phyloP scores from a whole-genome alignment of 768 basidiomycete genomes.

The Daedaleopsis nitida region DNA sequence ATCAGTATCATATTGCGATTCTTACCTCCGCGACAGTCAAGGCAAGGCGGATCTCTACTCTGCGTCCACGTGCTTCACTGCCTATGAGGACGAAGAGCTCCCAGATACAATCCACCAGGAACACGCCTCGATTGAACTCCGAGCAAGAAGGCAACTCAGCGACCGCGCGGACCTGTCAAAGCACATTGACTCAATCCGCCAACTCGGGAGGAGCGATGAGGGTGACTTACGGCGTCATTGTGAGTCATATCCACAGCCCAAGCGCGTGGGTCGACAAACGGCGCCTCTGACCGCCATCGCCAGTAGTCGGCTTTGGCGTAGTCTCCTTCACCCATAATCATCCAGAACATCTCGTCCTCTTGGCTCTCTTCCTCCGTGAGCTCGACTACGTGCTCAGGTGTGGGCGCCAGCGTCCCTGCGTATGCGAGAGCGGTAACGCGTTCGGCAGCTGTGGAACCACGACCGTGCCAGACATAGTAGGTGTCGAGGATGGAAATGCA shows the following conservation, averaged over 20 bases:
- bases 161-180: constrained; percentile 49
- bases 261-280: constrained; percentile 50
- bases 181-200: not conserved
- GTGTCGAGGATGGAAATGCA: constrained; percentile 71
- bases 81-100: constrained; percentile 81
- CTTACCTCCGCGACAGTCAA: constrained; percentile 58
- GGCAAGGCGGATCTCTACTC: constrained; percentile 63
- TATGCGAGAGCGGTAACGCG: constrained; percentile 64
- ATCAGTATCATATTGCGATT: not conserved
- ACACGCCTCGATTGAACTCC: constrained; percentile 48
- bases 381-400: constrained; percentile 47
- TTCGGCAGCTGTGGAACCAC: constrained; percentile 63
- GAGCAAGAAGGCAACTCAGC: constrained; percentile 44
- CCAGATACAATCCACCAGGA: constrained; percentile 75
- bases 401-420: constrained; percentile 47
- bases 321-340: constrained; percentile 74
- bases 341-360: constrained; percentile 82
- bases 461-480: constrained; percentile 81
- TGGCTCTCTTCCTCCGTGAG: constrained; percentile 68
- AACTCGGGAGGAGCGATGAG: not conserved
- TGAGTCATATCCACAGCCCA: constrained; percentile 57
- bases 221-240: constrained; percentile 42
- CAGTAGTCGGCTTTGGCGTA: constrained; percentile 84
- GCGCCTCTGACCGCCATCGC: constrained; percentile 58
- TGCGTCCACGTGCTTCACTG: constrained; percentile 58